Evolutionary conservation across 2,329 filamentous ascomycete genomes (phyloP), one percentile per base, ranked within the genome.

Genomic region (Ramularia collo-cygni): DNA sequence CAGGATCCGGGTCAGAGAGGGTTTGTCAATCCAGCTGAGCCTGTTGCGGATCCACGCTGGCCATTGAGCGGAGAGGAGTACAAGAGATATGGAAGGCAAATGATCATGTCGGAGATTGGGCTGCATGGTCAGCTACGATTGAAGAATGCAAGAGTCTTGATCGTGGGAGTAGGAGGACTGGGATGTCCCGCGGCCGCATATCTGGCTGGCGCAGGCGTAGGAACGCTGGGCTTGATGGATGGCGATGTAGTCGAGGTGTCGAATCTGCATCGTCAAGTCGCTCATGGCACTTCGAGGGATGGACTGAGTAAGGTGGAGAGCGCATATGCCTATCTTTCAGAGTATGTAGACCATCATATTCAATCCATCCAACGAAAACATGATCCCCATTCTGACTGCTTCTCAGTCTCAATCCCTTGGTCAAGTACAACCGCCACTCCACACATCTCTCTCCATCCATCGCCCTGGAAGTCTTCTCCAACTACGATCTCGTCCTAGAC

Each of bases 121-220:
- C 68, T 94, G 1, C 70, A 79, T 61, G 86, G 85, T 1, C 90
- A 96, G 64, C 68, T 90, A 5, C 72, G 76, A 21, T 69, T 96
- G 12, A 83, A 79, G 54, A 68, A 72, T 1, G 72, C 85, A 1
- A 77, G 72, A 14, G 80, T 95, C 4, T 72, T 96, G 6, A 71
- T 98, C 33, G 75, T 98, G 16, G 92, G 92, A 8, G 81, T 85
- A 2, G 92, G 92, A 4, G 92, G 92, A 0, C 68, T 98, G 9
- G 92, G 92, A 8, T 96, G 87, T 59, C 92, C 92, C 8, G 88
- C 92, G 9, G 85, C 89, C 1, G 76, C 85, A n/a, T 98, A 98
- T 59, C 76, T 98, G 1, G 86, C 88, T 8, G 90, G 87, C 15
- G 85, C 92, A 1, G 92, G 92, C 1, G 75, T 95, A 1, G 88